These are phyloP conservation scores for Pythium phragmiticola DNA, from an alignment of 352 stramenopile species.

Conservation along the genomic window DNA sequence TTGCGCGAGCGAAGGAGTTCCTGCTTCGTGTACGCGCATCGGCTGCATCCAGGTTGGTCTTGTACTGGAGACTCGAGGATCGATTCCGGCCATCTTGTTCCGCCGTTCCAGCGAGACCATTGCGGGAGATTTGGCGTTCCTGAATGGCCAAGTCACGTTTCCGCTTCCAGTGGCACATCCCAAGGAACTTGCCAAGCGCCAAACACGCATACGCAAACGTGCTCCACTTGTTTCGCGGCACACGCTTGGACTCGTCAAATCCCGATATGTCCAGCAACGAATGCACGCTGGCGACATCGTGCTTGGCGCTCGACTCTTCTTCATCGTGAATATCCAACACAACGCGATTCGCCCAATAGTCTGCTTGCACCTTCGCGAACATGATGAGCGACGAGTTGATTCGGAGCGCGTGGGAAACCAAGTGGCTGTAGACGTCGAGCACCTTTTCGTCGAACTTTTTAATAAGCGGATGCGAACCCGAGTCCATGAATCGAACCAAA, in stretches of 20 bases:
- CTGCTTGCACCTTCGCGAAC: slow-evolving; percentile 76
- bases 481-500: slow-evolving; percentile 45
- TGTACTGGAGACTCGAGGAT: slow-evolving; percentile 2
- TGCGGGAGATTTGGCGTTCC: slow-evolving; percentile 1
- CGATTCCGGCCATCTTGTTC: background rate
- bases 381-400: slow-evolving; percentile 81
- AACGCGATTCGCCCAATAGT: slow-evolving; percentile 70
- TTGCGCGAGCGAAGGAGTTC: slow-evolving; percentile 42
- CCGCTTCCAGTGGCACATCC: slow-evolving; percentile 31
- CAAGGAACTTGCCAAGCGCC: slow-evolving; percentile 57
- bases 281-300: slow-evolving; percentile 67
- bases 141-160: slow-evolving; percentile 14
- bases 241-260: slow-evolving; percentile 64
- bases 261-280: slow-evolving; percentile 60
- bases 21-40: slow-evolving; percentile 34
- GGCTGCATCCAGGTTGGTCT: slow-evolving; percentile 10
- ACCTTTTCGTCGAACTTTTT: slow-evolving; percentile 60
- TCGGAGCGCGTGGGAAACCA: slow-evolving; percentile 56
- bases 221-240: slow-evolving; percentile 73
- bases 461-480: slow-evolving; percentile 43
- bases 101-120: background rate
- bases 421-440: slow-evolving; percentile 57
- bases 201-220: slow-evolving; percentile 71
- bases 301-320: slow-evolving; percentile 36
- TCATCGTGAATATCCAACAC: slow-evolving; percentile 37